Percentiles rank a stretch among this genome's conserved stretches.
phyloP scores from a whole-genome alignment of 371 early-diverging fungal genomes.

The Apophysomyces trapeziformis region DNA sequence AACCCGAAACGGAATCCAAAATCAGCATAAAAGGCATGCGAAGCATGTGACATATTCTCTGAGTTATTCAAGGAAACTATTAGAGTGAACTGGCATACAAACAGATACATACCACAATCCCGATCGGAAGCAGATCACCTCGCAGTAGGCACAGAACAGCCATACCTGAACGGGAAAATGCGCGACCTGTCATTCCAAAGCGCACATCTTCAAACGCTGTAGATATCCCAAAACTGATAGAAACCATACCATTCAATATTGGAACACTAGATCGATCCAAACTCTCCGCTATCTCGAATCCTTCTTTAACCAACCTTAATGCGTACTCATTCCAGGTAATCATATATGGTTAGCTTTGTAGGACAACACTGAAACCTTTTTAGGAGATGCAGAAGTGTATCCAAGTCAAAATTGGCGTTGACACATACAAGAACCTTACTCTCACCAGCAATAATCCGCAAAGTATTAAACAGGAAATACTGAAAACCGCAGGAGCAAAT shows the following conservation, averaged over 20 bases:
- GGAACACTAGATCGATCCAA: conserved; percentile 11
- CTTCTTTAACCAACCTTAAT: background rate
- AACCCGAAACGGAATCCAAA: too few relatives aligned
- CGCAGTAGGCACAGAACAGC: conserved; percentile 3
- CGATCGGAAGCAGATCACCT: background rate
- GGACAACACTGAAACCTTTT: background rate
- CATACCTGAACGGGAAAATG: conserved; percentile 10
- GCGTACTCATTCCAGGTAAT: too few relatives aligned
- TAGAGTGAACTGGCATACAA: background rate
- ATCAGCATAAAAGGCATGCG: too few relatives aligned
- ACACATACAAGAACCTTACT: conserved; percentile 44
- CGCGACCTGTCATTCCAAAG: conserved; percentile 31
- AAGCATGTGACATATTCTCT: background rate
- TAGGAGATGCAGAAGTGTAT: conserved; percentile 25
- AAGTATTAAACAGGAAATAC: conserved; percentile 38
- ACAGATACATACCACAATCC: conserved; percentile 5
- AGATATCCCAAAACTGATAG: conserved; percentile 33
- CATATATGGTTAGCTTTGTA: background rate
- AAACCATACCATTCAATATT: conserved; percentile 18
- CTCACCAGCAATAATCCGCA: conserved; percentile 47
- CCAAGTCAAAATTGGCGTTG: conserved; percentile 40
- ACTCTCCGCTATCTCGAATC: background rate
- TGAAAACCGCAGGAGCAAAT: conserved; percentile 42
- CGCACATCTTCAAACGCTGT: conserved; percentile 38
- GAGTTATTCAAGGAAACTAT: background rate